phyloP scores from a whole-genome alignment of 352 stramenopile genomes.

The Pythium insidiosum region DNA sequence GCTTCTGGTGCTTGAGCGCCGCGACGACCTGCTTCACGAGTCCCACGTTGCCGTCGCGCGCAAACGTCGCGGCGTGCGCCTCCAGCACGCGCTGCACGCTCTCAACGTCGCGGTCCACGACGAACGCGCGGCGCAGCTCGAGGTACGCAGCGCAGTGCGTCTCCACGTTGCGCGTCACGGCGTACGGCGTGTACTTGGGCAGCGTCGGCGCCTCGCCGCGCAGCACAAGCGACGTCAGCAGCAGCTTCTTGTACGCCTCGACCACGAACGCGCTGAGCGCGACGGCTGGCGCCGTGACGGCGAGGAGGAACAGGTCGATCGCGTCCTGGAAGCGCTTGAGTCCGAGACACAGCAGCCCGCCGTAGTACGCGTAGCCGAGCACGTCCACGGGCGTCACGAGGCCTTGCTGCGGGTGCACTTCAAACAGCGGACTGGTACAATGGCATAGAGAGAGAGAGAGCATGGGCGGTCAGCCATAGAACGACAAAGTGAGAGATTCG shows the following conservation, averaged over 20 bases:
- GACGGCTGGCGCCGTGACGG: constrained; percentile 61
- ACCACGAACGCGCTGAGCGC: constrained; percentile 74
- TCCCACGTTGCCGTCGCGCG: constrained; percentile 56
- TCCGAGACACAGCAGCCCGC: constrained; percentile 59
- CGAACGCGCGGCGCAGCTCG: constrained; percentile 50
- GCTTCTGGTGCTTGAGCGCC: constrained; percentile 57
- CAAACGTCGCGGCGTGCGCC: constrained; percentile 37
- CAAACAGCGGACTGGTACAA: constrained; percentile 54
- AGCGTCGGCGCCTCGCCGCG: constrained; percentile 40
- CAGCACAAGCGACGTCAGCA: constrained; percentile 59
- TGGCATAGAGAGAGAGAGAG: too few species aligned
- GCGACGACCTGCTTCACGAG: constrained; percentile 74
- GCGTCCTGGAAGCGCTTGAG: constrained; percentile 74
- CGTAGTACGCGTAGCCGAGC: constrained; percentile 81
- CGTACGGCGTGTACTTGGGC: constrained; percentile 76
- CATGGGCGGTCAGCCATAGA: too few species aligned
- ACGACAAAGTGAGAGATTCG: too few species aligned
- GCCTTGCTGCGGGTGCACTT: constrained; percentile 54
- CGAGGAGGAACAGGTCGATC: constrained; percentile 62
- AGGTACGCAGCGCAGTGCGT: constrained; percentile 53
- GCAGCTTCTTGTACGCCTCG: constrained; percentile 78
- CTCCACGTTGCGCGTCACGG: constrained; percentile 64
- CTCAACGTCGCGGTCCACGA: constrained; percentile 23
- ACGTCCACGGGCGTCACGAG: constrained; percentile 56
- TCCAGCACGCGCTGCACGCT: constrained; percentile 24